Evolutionary conservation across 148 eudicot genomes (phyloP).

Genomic region (Silene latifolia): DNA sequence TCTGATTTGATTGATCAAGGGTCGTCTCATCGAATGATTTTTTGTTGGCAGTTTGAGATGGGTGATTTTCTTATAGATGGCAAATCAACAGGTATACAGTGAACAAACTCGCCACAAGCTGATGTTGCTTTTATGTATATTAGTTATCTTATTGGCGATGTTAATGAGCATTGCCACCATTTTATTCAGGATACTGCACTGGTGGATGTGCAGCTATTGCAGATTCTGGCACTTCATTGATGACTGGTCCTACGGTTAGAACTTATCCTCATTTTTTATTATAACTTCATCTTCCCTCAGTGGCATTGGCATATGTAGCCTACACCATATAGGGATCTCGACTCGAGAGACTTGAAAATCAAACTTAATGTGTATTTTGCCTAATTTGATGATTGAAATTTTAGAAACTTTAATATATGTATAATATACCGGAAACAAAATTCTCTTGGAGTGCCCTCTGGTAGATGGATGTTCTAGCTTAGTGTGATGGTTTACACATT

Average conservation of each 20-base stretch:
- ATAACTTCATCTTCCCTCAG: neutral
- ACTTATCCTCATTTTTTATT: neutral
- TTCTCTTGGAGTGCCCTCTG: too few species aligned
- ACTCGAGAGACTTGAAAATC: too few species aligned
- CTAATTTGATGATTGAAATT: too few species aligned
- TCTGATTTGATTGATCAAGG: neutral
- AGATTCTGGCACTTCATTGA: constrained; percentile 92
- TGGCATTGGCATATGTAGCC: too few species aligned
- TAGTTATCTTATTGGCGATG: neutral
- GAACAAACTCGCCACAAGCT: neutral
- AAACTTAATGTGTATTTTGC: too few species aligned
- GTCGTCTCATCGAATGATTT: neutral
- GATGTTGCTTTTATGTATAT: neutral
- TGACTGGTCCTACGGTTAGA: constrained; percentile 90
- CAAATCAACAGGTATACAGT: constrained; percentile 59
- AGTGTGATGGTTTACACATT: too few species aligned
- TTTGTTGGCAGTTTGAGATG: constrained; percentile 68
- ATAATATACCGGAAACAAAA: too few species aligned
- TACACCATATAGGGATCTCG: too few species aligned
- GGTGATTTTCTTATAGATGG: constrained; percentile 84
- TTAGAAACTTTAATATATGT: too few species aligned
- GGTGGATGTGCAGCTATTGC: constrained; percentile 92
- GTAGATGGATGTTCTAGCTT: too few species aligned
- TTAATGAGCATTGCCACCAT: neutral
- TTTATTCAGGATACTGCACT: constrained; percentile 54